Percentiles rank a stretch among this genome's conserved stretches.
Conservation (phyloP, 106 monocot species). For the Hemerocallis citrina region DNA sequence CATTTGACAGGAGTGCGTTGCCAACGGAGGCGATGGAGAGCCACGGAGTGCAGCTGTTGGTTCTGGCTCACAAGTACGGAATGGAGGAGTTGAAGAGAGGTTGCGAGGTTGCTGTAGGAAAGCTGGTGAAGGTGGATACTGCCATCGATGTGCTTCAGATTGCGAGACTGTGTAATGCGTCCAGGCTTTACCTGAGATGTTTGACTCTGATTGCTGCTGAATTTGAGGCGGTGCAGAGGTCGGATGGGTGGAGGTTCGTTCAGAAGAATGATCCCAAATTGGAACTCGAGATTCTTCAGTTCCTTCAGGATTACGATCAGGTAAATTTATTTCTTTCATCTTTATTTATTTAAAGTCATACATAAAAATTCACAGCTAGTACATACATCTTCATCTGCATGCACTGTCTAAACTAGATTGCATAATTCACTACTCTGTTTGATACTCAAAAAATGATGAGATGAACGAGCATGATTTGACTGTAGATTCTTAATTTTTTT, state of each 20-base stretch:
- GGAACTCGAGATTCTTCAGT: conserved; percentile 42
- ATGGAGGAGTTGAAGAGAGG: conserved; percentile 26
- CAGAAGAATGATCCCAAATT: conserved; percentile 45
- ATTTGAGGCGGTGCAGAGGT: conserved; percentile 28
- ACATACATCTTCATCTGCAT: no score
- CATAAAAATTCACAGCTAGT: no score
- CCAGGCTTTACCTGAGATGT: conserved; percentile 32
- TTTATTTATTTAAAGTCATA: no score
- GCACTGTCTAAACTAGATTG: no score
- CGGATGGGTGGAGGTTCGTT: conserved; percentile 38
- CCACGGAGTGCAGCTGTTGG: conserved; percentile 33
- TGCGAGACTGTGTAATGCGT: conserved; percentile 28
- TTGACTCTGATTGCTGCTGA: conserved; percentile 28
- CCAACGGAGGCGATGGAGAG: conserved; percentile 11
- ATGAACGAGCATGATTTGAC: no score
- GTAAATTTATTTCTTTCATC: no score
- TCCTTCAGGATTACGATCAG: conserved; percentile 35
- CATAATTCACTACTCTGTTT: no score
- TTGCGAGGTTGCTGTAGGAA: conserved; percentile 24
- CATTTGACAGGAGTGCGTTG: no score
- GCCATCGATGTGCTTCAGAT: conserved; percentile 27
- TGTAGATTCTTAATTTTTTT: no score
- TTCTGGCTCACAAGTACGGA: conserved; percentile 35
- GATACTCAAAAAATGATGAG: no score
- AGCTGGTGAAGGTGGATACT: conserved; percentile 9